phyloP scores from a whole-genome alignment of 257 asterid species.

The Sherardia arvensis region DNA sequence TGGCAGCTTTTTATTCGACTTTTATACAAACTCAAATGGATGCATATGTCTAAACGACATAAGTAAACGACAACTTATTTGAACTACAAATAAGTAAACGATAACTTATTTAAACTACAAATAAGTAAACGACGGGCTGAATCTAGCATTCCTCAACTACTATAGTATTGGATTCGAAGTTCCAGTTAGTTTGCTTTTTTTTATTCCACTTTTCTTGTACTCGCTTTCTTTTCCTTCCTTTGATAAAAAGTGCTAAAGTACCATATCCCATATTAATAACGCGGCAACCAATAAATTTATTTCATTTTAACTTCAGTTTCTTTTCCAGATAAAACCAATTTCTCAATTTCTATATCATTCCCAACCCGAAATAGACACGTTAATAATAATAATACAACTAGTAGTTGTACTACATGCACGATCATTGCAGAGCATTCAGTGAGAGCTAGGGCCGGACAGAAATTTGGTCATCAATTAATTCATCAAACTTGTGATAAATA shows the following conservation, averaged over 20 bases:
- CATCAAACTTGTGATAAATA: no score
- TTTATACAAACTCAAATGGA: background rate
- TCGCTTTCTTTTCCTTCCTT: background rate
- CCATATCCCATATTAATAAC: background rate
- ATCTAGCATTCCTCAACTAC: no score
- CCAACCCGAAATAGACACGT: background rate
- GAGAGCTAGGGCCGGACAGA: background rate
- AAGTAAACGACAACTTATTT: no score
- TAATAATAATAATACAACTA: background rate
- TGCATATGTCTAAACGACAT: no score
- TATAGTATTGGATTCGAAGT: no score
- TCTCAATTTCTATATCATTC: background rate
- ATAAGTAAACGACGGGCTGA: no score
- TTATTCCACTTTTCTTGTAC: background rate
- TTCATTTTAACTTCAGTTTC: background rate
- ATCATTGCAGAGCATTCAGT: background rate
- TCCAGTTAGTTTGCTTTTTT: background rate
- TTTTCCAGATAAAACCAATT: slow-evolving; percentile 3
- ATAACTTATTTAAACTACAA: no score
- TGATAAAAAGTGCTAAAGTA: background rate
- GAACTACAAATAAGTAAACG: no score
- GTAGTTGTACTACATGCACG: background rate
- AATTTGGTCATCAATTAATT: background rate
- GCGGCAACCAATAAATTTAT: background rate
- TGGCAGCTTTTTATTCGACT: slow-evolving; percentile 4